Evolutionary conservation across 2,329 filamentous ascomycete species (phyloP), one percentile per base, ranked within the genome.

Genomic region (Penicillium crustosum): DNA sequence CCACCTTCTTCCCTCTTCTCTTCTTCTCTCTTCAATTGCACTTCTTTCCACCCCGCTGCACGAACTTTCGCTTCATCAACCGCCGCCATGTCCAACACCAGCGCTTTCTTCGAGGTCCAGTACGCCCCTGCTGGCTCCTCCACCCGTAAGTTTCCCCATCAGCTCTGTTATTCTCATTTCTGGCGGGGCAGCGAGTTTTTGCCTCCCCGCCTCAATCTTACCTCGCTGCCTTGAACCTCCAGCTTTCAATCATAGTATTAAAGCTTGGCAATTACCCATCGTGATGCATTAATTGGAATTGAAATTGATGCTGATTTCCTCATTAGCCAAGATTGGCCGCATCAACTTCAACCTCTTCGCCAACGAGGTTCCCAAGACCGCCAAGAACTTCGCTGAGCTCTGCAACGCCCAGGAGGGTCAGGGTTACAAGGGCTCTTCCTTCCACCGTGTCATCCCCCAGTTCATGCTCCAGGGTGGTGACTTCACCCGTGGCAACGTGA

Each of bases 401-500:
- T 92, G 89, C 88, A 91, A 87, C 64, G 83, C 83, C 68, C 84
- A 90, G 82, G 86, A 91, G 81, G 90, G 90, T 73, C 88, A 89
- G 78, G 90, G 91, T 70, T 96, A 95, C 84, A 78, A 85, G 77
- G 86, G 86, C 74, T 94, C 90, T 69, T 83, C 84, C 67, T 96
- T 96, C 88, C 91, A 96, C 86, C 91, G 92, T 71, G 88, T 96
- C 79, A 96, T 96, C 79, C 89, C 89, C 69, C 78, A 91, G 58
- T 96, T 96, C 85, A 96, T 96, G 92, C 88, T 96, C 70, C 92
- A 96, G 85, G 92, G 91, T 77, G 91, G 91, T 85, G 91, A 96
- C 85, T 95, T 95, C 83, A 95, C 91, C 79, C 89, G 89, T 75
- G 86, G 87, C 75, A 94, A 95, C 80, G 92, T 96, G 83, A 78